These are phyloP conservation scores for Elsinoe batatas DNA, from an alignment of 2,329 filamentous ascomycete species.

Conservation along the genomic window DNA sequence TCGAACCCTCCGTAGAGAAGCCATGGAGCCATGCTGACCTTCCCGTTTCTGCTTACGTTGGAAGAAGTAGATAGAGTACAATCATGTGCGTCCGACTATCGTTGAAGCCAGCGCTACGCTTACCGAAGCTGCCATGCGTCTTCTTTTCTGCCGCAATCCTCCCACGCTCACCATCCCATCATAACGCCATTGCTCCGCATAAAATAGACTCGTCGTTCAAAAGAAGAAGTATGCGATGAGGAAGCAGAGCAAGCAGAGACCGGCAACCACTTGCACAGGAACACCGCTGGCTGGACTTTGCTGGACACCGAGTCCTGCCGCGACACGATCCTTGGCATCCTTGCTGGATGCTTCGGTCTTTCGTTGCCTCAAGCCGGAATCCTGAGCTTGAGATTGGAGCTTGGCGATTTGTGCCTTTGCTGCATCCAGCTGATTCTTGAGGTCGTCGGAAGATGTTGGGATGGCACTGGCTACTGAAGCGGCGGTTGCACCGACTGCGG, in stretches of 20 bases:
- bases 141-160: background rate
- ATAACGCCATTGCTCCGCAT: constrained; percentile 4
- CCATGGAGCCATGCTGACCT: background rate
- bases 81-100: background rate
- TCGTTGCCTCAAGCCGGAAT: constrained; percentile 67
- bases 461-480: constrained; percentile 40
- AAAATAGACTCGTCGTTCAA: constrained; percentile 38
- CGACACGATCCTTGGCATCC: constrained; percentile 41
- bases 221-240: constrained; percentile 95
- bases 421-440: constrained; percentile 63
- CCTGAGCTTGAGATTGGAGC: constrained; percentile 53
- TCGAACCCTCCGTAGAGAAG: background rate
- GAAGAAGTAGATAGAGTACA: constrained; percentile 8
- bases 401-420: constrained; percentile 63
- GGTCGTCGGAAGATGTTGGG: constrained; percentile 47
- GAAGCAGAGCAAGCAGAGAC: constrained; percentile 81
- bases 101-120: background rate
- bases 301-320: constrained; percentile 42
- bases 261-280: constrained; percentile 72
- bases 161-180: background rate
- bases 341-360: constrained; percentile 49
- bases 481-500: constrained; percentile 36
- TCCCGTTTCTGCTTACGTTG: background rate
- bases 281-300: constrained; percentile 61
- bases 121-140: background rate